Evolutionary conservation across 257 asterid species (phyloP).

Genomic region (Plantago ovata): DNA sequence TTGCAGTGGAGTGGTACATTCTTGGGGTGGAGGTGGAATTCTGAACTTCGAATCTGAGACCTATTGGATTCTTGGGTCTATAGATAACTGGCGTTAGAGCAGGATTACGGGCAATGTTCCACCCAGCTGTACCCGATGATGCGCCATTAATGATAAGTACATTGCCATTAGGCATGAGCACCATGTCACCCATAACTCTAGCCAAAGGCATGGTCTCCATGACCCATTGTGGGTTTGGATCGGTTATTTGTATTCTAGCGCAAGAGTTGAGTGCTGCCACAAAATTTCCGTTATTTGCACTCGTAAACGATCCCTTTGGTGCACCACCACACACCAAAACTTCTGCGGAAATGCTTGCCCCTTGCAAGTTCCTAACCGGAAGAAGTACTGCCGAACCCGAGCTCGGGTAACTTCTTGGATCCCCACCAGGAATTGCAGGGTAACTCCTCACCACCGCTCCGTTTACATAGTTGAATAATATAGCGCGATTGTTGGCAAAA

Average conservation of each 20-base stretch:
- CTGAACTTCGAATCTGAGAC: not conserved
- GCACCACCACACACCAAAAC: conserved; percentile 1
- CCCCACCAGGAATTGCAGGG: conserved; percentile 1
- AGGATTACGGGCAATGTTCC: not conserved
- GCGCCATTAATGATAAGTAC: not conserved
- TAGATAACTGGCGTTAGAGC: not conserved
- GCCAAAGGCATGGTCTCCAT: conserved; percentile 1
- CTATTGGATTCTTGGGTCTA: not conserved
- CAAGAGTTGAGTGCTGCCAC: not conserved
- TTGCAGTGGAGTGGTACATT: conserved; percentile 1
- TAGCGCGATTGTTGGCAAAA: not conserved
- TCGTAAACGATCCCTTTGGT: not conserved
- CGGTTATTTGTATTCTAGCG: not conserved
- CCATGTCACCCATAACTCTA: not conserved
- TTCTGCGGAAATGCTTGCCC: not conserved
- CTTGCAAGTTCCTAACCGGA: too few relatives aligned
- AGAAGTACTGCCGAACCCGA: not conserved
- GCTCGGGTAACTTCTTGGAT: not conserved
- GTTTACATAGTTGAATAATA: not conserved
- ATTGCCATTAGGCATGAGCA: not conserved
- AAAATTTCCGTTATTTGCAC: not conserved
- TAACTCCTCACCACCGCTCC: not conserved
- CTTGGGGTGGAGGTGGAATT: not conserved
- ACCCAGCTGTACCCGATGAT: not conserved
- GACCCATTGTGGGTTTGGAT: not conserved